phyloP scores from a whole-genome alignment of 208 protist genomes.

The Phytomonas sp. region DNA sequence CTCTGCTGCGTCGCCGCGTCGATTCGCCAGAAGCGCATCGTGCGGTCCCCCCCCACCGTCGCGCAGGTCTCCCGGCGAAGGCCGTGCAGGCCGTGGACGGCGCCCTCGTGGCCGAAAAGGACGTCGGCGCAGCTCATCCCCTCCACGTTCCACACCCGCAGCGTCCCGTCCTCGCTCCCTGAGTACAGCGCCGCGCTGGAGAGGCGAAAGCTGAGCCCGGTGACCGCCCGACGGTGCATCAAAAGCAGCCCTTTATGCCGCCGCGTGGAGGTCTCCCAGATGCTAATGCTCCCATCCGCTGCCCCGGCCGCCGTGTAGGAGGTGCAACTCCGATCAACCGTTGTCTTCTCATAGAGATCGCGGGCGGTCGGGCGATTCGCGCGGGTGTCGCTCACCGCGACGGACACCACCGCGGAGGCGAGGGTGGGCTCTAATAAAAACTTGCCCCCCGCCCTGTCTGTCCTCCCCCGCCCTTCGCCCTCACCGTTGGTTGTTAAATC shows the following conservation, averaged over 20 bases:
- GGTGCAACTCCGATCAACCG: constrained; percentile 62
- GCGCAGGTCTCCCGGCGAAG: constrained; percentile 66
- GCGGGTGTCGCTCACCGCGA: constrained; percentile 78
- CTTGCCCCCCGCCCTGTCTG: constrained; percentile 16
- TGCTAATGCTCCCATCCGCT: constrained; percentile 65
- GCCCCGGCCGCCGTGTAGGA: constrained; percentile 79
- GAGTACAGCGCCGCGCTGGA: constrained; percentile 60
- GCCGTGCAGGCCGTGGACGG: constrained; percentile 41
- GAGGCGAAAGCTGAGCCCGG: constrained; percentile 74
- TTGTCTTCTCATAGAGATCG: constrained; percentile 73
- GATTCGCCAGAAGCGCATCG: constrained; percentile 86
- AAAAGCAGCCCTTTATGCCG: constrained; percentile 66
- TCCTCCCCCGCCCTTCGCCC: constrained; percentile 11
- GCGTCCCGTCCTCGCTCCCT: constrained; percentile 61
- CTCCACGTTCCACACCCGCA: constrained; percentile 83
- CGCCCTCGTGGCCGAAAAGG: constrained; percentile 79
- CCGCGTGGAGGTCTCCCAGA: constrained; percentile 69
- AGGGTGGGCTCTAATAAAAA: constrained; percentile 55
- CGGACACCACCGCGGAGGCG: constrained; percentile 45
- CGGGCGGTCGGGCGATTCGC: constrained; percentile 39
- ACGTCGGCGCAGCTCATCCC: constrained; percentile 82
- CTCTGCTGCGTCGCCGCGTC: constrained; percentile 80
- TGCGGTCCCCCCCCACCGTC: constrained; percentile 78
- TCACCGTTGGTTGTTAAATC: constrained; percentile 18
- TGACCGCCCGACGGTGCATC: constrained; percentile 80